Evolutionary conservation across 371 early-diverging fungal genomes (phyloP).

Genomic region (Mortierella sp.): DNA sequence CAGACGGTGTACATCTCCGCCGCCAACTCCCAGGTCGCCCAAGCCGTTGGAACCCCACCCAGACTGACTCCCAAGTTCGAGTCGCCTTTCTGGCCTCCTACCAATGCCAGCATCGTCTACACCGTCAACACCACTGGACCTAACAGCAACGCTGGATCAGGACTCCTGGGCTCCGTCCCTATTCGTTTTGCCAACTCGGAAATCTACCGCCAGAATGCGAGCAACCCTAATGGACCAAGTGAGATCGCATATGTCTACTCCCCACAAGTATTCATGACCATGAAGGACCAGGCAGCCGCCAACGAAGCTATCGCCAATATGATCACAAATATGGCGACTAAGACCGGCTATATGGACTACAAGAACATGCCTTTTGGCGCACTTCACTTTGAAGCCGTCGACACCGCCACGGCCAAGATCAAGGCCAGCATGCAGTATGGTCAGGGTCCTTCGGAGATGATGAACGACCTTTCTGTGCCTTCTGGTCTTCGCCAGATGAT

Average conservation of each 20-base stretch:
- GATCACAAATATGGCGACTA: not conserved
- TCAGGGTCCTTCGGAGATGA: not conserved
- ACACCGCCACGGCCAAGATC: constrained; percentile 8
- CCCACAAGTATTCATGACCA: constrained; percentile 14
- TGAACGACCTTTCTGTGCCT: not conserved
- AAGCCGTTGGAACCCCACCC: constrained; percentile 22
- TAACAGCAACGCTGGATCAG: constrained; percentile 22
- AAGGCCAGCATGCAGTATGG: constrained; percentile 49
- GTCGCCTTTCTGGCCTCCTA: constrained; percentile 38
- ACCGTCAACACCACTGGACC: constrained; percentile 16
- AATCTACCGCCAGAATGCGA: not conserved
- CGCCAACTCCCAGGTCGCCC: constrained; percentile 28
- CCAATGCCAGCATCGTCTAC: constrained; percentile 31
- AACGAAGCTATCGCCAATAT: constrained; percentile 14
- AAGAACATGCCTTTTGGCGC: constrained; percentile 34
- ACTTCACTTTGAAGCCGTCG: constrained; percentile 33
- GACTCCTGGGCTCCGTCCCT: constrained; percentile 42
- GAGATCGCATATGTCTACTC: not conserved
- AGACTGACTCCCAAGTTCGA: constrained; percentile 30
- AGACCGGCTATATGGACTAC: not conserved
- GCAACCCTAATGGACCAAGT: not conserved
- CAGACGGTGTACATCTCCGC: constrained; percentile 33
- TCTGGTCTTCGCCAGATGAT: constrained; percentile 42
- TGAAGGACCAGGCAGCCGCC: constrained; percentile 16
- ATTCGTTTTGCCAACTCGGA: constrained; percentile 17